Percentiles rank a stretch among this genome's conserved stretches.
Conservation (phyloP, 2,329 filamentous ascomycete species). For the Colletotrichum eremochloae region DNA sequence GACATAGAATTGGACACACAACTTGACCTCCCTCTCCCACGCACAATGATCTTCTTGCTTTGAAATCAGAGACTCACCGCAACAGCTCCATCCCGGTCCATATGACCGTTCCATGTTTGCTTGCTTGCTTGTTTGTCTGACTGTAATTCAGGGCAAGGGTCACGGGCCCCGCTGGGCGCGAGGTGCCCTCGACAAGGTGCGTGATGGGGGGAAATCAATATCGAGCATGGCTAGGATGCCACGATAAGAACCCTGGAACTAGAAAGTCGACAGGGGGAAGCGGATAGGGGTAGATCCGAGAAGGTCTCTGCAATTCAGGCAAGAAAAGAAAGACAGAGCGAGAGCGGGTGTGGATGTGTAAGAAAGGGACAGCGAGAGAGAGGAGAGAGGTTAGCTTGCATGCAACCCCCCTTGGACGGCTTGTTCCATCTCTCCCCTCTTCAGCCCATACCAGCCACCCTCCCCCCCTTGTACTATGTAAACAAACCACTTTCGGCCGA, state of each 20-base stretch:
- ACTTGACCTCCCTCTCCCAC: neutral
- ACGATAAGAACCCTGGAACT: neutral
- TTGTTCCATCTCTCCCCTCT: neutral
- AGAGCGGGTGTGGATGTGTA: no score
- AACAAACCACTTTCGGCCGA: slow-evolving; percentile 9
- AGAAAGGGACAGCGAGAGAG: no score
- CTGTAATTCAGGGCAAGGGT: neutral
- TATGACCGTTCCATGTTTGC: neutral
- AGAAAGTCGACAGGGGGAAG: neutral
- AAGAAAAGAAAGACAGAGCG: neutral
- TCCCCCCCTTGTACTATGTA: slow-evolving; percentile 1
- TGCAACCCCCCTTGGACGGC: neutral
- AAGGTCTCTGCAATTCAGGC: neutral
- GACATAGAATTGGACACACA: slow-evolving; percentile 1
- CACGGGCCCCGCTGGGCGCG: neutral
- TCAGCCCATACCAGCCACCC: neutral
- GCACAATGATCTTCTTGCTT: neutral
- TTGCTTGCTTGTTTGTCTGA: neutral
- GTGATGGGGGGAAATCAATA: neutral
- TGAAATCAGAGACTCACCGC: neutral
- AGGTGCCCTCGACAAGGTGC: neutral
- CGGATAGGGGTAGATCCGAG: neutral
- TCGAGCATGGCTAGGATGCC: neutral
- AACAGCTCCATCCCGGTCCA: neutral
- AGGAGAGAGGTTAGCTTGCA: slow-evolving; percentile 7